Conservation (phyloP, 2,329 filamentous ascomycete species). For the Sarocladium strictum region DNA sequence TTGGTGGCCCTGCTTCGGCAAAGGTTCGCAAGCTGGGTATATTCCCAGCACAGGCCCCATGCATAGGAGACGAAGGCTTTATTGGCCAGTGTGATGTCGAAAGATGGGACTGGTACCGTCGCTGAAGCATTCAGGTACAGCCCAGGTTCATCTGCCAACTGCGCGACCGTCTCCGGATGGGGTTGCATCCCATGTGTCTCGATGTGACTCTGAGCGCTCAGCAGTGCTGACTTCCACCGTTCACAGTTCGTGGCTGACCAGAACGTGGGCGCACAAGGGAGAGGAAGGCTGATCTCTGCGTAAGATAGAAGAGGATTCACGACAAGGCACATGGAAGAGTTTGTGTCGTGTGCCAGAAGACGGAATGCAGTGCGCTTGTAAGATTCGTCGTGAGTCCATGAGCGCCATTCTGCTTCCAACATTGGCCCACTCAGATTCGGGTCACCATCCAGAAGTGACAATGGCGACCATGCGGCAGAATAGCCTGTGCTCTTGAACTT, state of each 20-base stretch:
- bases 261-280: conserved; percentile 17
- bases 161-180: too few species aligned
- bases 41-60: conserved; percentile 25
- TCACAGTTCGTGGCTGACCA: conserved; percentile 21
- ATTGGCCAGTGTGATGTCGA: not conserved
- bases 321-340: conserved; percentile 21
- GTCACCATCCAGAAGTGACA: not conserved
- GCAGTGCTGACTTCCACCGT: conserved; percentile 18
- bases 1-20: too few species aligned
- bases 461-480: conserved; percentile 13
- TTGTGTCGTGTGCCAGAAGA: conserved; percentile 23
- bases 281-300: conserved; percentile 21
- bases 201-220: too few species aligned
- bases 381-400: conserved; percentile 23
- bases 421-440: conserved; percentile 4
- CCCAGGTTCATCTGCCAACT: too few species aligned
- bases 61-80: conserved; percentile 16
- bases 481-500: conserved; percentile 20
- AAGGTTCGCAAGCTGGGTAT: conserved; percentile 18
- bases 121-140: too few species aligned
- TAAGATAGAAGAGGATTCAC: conserved; percentile 24
- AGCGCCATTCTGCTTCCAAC: conserved; percentile 18
- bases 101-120: too few species aligned
- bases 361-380: conserved; percentile 24
- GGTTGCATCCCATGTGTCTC: too few species aligned